A percentile compares a stretch with the other conserved stretches of the same genome.
Evolutionary conservation across 768 basidiomycete species (phyloP).

Genomic region (Stropharia rugosoannulata): DNA sequence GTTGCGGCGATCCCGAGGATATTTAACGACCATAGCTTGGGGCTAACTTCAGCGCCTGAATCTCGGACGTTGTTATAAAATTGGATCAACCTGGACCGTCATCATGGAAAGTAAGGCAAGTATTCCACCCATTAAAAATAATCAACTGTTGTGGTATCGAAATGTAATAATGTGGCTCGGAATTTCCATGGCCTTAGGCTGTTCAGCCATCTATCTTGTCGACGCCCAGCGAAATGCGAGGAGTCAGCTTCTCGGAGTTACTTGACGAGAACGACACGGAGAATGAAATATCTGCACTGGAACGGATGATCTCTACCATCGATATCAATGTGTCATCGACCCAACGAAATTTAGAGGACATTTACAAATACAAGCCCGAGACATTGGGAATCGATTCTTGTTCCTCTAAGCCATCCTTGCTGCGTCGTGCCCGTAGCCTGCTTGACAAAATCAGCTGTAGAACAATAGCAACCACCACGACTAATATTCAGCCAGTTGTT

Average conservation of each 20-base stretch:
- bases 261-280: constrained; percentile 4
- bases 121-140: background rate
- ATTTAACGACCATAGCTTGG: too few species aligned
- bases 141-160: background rate
- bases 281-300: constrained; percentile 9
- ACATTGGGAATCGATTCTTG: background rate
- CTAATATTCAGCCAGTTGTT: background rate
- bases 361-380: constrained; percentile 3
- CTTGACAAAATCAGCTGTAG: background rate
- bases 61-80: background rate
- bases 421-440: constrained; percentile 5
- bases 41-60: background rate
- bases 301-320: constrained; percentile 7
- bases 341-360: constrained; percentile 1
- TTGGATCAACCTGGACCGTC: background rate
- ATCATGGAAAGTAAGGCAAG: background rate
- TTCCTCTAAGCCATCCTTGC: background rate
- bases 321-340: constrained; percentile 13
- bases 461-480: background rate
- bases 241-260: background rate
- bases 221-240: background rate
- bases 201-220: background rate
- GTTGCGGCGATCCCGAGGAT: too few species aligned
- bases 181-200: background rate
- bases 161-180: too few species aligned